A percentile compares a stretch with the other conserved stretches of the same genome.
These are phyloP conservation scores for Salix arbutifolia DNA, from an alignment of 345 rosid species.

Conservation along the genomic window DNA sequence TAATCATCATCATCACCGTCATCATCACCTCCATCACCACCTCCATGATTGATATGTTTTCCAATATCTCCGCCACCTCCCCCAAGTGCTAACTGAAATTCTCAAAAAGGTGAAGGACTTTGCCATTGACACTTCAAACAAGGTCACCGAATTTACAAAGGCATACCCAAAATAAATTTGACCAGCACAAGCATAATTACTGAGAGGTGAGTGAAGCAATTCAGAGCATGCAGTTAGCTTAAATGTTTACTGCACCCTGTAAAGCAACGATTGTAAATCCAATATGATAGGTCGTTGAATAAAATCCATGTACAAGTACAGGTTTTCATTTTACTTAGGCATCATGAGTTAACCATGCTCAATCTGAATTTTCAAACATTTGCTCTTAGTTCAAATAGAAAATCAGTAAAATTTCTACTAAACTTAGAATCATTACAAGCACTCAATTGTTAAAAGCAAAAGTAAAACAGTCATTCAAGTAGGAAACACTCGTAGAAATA, in stretches of 20 bases:
- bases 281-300: background rate
- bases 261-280: background rate
- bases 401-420: background rate
- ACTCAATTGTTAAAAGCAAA: background rate
- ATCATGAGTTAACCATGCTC: background rate
- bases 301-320: background rate
- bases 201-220: background rate
- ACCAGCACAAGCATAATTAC: background rate
- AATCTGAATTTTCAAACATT: background rate
- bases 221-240: background rate
- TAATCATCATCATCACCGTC: conserved; percentile 93
- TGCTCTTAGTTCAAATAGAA: background rate
- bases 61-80: conserved; percentile 97
- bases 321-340: background rate
- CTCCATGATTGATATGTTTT: conserved; percentile 74
- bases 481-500: background rate
- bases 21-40: conserved; percentile 96
- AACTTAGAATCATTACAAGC: background rate
- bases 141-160: background rate
- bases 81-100: conserved; percentile 69
- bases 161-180: background rate
- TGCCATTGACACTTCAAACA: background rate
- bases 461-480: background rate
- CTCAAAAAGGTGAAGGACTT: conserved; percentile 19
- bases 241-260: background rate